These are phyloP conservation scores for Rhodocollybia butyracea DNA, from an alignment of 768 basidiomycete genomes.

Conservation along the genomic window DNA sequence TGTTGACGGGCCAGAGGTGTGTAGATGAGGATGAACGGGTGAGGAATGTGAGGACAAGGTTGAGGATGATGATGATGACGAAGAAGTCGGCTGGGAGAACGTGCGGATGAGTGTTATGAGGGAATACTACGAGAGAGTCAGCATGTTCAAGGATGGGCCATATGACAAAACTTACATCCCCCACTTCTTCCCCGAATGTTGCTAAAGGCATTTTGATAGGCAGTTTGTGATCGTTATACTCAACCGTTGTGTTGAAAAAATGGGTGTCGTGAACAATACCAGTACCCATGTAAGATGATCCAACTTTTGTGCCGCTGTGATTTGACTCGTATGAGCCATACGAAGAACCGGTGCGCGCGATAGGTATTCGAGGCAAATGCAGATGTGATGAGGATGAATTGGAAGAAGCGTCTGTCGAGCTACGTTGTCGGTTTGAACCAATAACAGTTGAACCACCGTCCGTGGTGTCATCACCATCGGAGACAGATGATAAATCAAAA, in stretches of 20 bases:
- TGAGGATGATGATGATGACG: not conserved
- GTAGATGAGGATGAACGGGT: constrained; percentile 83
- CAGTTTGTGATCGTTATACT: constrained; percentile 77
- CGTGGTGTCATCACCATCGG: constrained; percentile 38
- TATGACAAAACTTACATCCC: constrained; percentile 62
- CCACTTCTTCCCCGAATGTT: constrained; percentile 92
- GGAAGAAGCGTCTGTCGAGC: constrained; percentile 74
- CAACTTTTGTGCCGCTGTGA: constrained; percentile 18
- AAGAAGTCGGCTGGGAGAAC: constrained; percentile 39
- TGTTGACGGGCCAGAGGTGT: constrained; percentile 86
- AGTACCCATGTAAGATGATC: constrained; percentile 41
- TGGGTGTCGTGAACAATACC: constrained; percentile 84
- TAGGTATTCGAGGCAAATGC: constrained; percentile 7
- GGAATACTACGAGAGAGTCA: constrained; percentile 63
- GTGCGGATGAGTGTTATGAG: constrained; percentile 86
- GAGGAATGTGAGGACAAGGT: constrained; percentile 39
- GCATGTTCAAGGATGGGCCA: not conserved
- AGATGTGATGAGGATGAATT: constrained; percentile 49
- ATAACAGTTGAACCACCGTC: constrained; percentile 37
- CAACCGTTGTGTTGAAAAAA: constrained; percentile 84
- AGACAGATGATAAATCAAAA: constrained; percentile 42
- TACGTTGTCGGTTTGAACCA: constrained; percentile 44
- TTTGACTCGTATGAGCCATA: constrained; percentile 29
- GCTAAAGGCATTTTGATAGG: constrained; percentile 90
- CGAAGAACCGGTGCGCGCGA: not conserved